These are phyloP conservation scores for Obelidium mucronatum DNA, from an alignment of 192 early-diverging fungal species.

Conservation along the genomic window DNA sequence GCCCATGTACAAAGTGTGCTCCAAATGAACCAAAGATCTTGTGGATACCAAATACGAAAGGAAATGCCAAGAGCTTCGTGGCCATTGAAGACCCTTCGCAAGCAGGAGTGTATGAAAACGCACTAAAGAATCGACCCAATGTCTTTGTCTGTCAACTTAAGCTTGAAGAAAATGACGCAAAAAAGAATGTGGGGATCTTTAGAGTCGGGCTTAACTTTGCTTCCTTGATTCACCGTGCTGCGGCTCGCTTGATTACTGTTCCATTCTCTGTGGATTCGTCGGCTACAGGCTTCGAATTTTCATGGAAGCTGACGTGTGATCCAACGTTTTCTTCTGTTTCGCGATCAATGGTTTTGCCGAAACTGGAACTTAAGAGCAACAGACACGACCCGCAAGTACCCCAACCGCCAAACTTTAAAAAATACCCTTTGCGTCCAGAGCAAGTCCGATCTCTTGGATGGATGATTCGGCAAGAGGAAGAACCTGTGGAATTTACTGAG, in stretches of 20 bases:
- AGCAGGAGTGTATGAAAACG: constrained; percentile 52
- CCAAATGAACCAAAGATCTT: constrained; percentile 43
- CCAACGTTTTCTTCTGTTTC: not conserved
- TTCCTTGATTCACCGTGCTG: constrained; percentile 49
- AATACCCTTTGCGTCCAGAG: constrained; percentile 47
- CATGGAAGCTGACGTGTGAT: constrained; percentile 45
- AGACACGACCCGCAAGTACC: constrained; percentile 34
- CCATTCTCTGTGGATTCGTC: constrained; percentile 1
- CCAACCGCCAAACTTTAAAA: constrained; percentile 54
- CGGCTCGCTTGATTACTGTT: constrained; percentile 31
- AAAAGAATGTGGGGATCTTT: constrained; percentile 30
- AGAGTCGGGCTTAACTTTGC: constrained; percentile 51
- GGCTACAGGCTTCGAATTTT: constrained; percentile 17
- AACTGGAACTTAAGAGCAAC: constrained; percentile 44
- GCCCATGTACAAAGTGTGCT: constrained; percentile 50
- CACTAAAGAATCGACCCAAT: constrained; percentile 48
- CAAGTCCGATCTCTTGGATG: constrained; percentile 54
- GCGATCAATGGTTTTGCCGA: not conserved
- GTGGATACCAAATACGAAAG: constrained; percentile 37
- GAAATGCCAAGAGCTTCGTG: constrained; percentile 28
- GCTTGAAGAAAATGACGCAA: not conserved
- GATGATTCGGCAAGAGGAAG: constrained; percentile 53
- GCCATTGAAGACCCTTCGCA: constrained; percentile 50
- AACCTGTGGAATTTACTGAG: constrained; percentile 40
- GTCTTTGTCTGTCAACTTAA: constrained; percentile 50